Conservation (phyloP, 306 rosid species). For the Cicer arietinum region DNA sequence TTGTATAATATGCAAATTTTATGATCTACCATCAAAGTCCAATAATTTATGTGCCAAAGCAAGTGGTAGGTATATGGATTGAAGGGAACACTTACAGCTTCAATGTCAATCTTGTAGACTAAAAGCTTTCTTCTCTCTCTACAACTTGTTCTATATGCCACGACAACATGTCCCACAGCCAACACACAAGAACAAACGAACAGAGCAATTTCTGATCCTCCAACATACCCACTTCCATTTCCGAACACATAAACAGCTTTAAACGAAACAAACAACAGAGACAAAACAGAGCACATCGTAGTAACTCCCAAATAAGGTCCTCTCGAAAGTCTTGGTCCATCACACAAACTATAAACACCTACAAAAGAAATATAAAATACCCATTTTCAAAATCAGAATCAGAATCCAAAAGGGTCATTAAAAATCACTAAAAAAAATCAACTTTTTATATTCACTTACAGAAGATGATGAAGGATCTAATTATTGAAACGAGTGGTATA, state of each 20-base stretch:
- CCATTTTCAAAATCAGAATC: background rate
- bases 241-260: slow-evolving; percentile 77
- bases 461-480: slow-evolving; percentile 80
- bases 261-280: slow-evolving; percentile 77
- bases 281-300: slow-evolving; percentile 68
- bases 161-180: slow-evolving; percentile 84
- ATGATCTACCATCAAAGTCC: background rate
- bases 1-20: background rate
- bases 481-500: slow-evolving; percentile 78
- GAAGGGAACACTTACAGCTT: slow-evolving; percentile 72
- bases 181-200: slow-evolving; percentile 73
- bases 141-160: slow-evolving; percentile 95
- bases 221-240: slow-evolving; percentile 47
- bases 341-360: slow-evolving; percentile 93
- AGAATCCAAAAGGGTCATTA: slow-evolving; percentile 40
- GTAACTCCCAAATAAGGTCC: slow-evolving; percentile 92
- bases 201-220: slow-evolving; percentile 67
- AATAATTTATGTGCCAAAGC: background rate
- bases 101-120: slow-evolving; percentile 94
- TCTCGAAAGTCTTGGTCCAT: slow-evolving; percentile 79
- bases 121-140: slow-evolving; percentile 92
- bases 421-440: background rate
- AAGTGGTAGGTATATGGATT: slow-evolving; percentile 14
- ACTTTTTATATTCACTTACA: slow-evolving; percentile 58
- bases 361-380: background rate